phyloP scores from a whole-genome alignment of 2,329 filamentous ascomycete species.

The Dryadomyces sulphureus region DNA sequence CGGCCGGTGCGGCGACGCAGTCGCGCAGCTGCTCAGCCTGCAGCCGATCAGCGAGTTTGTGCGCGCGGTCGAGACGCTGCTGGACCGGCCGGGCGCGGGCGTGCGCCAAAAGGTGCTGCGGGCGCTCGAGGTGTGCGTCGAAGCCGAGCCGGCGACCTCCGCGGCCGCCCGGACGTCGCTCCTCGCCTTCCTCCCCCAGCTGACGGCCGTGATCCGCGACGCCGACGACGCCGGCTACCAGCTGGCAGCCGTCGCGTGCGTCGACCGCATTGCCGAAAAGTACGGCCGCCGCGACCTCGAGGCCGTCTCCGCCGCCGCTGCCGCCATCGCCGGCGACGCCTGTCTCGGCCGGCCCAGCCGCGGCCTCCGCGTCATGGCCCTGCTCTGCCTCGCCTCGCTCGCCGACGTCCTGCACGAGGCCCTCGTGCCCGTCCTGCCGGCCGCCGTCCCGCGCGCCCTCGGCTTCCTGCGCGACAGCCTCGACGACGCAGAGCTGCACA shows the following conservation, averaged over 20 bases:
- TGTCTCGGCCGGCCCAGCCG: slow-evolving; percentile 63
- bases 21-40: slow-evolving; percentile 70
- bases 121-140: slow-evolving; percentile 67
- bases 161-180: slow-evolving; percentile 52
- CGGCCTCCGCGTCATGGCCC: slow-evolving; percentile 64
- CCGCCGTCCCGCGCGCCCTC: slow-evolving; percentile 57
- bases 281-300: slow-evolving; percentile 85
- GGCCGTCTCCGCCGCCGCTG: slow-evolving; percentile 59
- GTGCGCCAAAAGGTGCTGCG: slow-evolving; percentile 67
- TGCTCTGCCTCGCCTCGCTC: slow-evolving; percentile 77
- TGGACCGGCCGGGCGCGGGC: slow-evolving; percentile 60
- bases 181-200: slow-evolving; percentile 63
- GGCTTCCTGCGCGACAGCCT: slow-evolving; percentile 54
- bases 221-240: slow-evolving; percentile 61
- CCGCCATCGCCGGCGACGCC: slow-evolving; percentile 59
- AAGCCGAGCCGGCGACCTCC: slow-evolving; percentile 57
- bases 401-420: slow-evolving; percentile 78
- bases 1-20: slow-evolving; percentile 48
- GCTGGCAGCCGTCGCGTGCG: slow-evolving; percentile 73
- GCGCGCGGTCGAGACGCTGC: slow-evolving; percentile 68
- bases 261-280: slow-evolving; percentile 86
- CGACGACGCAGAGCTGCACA: slow-evolving; percentile 52
- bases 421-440: slow-evolving; percentile 69
- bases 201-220: slow-evolving; percentile 62
- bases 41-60: slow-evolving; percentile 81